Evolutionary conservation across 176 grass and related monocot genomes (phyloP).

Genomic region (Juncus inflexus): DNA sequence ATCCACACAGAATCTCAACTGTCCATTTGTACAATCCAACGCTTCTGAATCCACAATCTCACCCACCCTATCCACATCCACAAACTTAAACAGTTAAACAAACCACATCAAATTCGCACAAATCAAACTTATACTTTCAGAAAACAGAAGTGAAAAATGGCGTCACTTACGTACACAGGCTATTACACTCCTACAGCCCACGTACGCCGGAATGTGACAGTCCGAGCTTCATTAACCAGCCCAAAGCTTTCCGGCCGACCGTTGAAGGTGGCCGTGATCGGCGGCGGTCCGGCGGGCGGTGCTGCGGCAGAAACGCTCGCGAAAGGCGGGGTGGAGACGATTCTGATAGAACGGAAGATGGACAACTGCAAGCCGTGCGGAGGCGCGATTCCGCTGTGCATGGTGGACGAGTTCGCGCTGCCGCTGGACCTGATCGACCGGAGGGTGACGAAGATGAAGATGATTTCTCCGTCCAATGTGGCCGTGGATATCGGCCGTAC

Average conservation of each 20-base stretch:
- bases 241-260: constrained; percentile 56
- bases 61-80: constrained; percentile 56
- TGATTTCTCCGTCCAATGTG: constrained; percentile 98
- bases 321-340: constrained; percentile 91
- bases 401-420: constrained; percentile 93
- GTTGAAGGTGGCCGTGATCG: constrained; percentile 79
- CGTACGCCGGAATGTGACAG: constrained; percentile 23
- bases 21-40: constrained; percentile 33
- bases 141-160: constrained; percentile 39
- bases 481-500: constrained; percentile 94
- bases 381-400: constrained; percentile 93
- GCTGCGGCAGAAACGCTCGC: constrained; percentile 79
- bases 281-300: constrained; percentile 74
- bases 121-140: neutral
- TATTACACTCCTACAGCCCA: constrained; percentile 24
- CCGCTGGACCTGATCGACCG: constrained; percentile 89
- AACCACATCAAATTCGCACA: constrained; percentile 18
- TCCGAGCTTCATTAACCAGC: constrained; percentile 55
- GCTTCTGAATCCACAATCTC: constrained; percentile 35
- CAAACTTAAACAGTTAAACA: neutral
- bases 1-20: constrained; percentile 47
- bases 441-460: constrained; percentile 95
- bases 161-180: constrained; percentile 52
- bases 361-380: constrained; percentile 99
- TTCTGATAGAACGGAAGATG: constrained; percentile 90